phyloP scores from a whole-genome alignment of 2,329 filamentous ascomycete genomes.

The Cucurbitaria berberidis region DNA sequence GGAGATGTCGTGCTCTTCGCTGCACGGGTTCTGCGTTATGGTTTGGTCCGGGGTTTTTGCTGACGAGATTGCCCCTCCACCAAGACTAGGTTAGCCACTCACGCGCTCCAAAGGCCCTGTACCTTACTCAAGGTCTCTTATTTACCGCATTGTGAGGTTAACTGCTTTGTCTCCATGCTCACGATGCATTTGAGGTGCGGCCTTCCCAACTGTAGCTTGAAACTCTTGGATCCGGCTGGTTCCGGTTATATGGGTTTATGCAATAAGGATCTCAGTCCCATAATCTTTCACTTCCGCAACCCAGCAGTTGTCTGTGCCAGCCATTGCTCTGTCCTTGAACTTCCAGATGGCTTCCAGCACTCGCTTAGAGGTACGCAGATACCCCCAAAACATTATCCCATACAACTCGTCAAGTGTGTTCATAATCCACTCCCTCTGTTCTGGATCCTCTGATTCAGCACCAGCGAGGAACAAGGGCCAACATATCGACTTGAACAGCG shows the following conservation, averaged over 20 bases:
- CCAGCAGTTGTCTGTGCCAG: conserved; percentile 40
- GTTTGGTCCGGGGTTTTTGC: not conserved
- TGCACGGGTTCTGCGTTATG: not conserved
- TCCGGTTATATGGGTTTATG: conserved; percentile 19
- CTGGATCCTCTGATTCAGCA: conserved; percentile 58
- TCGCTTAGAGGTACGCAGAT: conserved; percentile 43
- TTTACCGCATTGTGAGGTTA: too few species aligned
- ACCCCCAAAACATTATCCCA: conserved; percentile 47
- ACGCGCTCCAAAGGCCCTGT: too few species aligned
- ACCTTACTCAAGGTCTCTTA: too few species aligned
- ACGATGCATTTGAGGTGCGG: not conserved
- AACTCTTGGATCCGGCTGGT: not conserved
- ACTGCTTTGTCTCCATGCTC: too few species aligned
- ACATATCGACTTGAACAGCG: conserved; percentile 65
- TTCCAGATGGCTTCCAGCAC: conserved; percentile 46
- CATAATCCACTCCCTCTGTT: conserved; percentile 60
- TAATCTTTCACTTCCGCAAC: conserved; percentile 42
- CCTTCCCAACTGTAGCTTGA: not conserved
- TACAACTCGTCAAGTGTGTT: conserved; percentile 50
- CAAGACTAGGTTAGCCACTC: too few species aligned
- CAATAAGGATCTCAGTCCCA: conserved; percentile 43
- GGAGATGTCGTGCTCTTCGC: not conserved
- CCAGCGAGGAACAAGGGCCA: conserved; percentile 66
- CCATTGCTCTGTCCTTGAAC: conserved; percentile 31
- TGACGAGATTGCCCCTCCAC: not conserved